A percentile compares a stretch with the other conserved stretches of the same genome.
Evolutionary conservation across 78 protist species (phyloP).

Genomic region (Dictyostelium purpureum): DNA sequence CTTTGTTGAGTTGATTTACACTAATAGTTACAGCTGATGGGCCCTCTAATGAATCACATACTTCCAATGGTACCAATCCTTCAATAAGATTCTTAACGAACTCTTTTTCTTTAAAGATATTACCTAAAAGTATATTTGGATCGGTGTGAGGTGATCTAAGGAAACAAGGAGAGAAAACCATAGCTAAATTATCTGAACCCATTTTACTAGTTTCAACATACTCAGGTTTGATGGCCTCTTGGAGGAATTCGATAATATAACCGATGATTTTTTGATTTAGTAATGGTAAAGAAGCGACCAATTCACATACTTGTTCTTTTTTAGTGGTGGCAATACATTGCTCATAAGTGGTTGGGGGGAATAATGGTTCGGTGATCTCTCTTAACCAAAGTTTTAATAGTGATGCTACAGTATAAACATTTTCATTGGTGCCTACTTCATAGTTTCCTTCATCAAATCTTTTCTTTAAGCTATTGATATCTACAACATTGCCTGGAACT

Average conservation of each 20-base stretch:
- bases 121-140: slow-evolving; percentile 22
- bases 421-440: slow-evolving; percentile 18
- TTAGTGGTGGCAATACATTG: slow-evolving; percentile 3
- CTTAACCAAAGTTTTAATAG: slow-evolving; percentile 51
- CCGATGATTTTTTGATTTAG: slow-evolving; percentile 9
- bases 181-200: slow-evolving; percentile 37
- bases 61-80: not conserved
- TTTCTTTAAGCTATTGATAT: slow-evolving; percentile 29
- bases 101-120: slow-evolving; percentile 33
- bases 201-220: slow-evolving; percentile 26
- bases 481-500: slow-evolving; percentile 49
- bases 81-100: slow-evolving; percentile 38
- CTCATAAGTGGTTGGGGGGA: not conserved
- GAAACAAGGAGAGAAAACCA: slow-evolving; percentile 53
- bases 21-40: not conserved
- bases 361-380: slow-evolving; percentile 36
- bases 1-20: not conserved
- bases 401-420: slow-evolving; percentile 56
- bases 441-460: slow-evolving; percentile 36
- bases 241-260: slow-evolving; percentile 19
- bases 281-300: not conserved
- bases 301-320: not conserved
- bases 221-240: slow-evolving; percentile 7
- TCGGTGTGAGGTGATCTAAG: slow-evolving; percentile 30
- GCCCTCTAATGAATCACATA: slow-evolving; percentile 9